Conservation (phyloP, 176 grass and related monocot species). For the Bothriochloa decipiens region DNA sequence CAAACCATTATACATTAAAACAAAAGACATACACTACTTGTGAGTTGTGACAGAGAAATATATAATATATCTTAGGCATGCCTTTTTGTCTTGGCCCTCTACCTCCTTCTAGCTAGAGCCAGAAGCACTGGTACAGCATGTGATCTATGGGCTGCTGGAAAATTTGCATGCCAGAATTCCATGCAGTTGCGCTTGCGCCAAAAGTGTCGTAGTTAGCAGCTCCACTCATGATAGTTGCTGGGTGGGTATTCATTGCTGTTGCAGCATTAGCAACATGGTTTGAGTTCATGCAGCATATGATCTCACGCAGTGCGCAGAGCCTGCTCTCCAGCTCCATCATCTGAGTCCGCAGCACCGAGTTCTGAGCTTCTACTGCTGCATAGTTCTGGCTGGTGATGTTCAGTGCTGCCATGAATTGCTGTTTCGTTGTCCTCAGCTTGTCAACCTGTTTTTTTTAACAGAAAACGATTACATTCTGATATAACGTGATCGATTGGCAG, state of each 20-base stretch:
- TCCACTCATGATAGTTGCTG: background rate
- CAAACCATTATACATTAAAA: conserved; percentile 14
- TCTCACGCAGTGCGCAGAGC: conserved; percentile 48
- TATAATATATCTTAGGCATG: background rate
- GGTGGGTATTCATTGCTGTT: background rate
- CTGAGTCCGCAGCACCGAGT: conserved; percentile 64
- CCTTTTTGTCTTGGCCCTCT: background rate
- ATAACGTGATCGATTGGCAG: background rate
- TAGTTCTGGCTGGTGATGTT: conserved; percentile 36
- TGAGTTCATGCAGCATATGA: conserved; percentile 34
- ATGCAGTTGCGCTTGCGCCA: background rate
- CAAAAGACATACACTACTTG: background rate
- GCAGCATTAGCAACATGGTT: background rate
- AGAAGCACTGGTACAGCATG: conserved; percentile 34
- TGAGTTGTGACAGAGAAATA: background rate
- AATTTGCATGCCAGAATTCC: conserved; percentile 34
- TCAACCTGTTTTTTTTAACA: conserved; percentile 33
- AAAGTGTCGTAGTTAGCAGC: background rate
- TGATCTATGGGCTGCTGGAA: conserved; percentile 44
- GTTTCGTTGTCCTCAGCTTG: conserved; percentile 48
- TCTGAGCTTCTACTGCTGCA: conserved; percentile 42
- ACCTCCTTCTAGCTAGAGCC: background rate
- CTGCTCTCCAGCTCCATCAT: conserved; percentile 52
- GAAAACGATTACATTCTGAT: conserved; percentile 18
- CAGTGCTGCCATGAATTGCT: conserved; percentile 46